Evolutionary conservation across 1,284 basidiomycete genomes (phyloP).

Genomic region (Marasmius tenuissimus): DNA sequence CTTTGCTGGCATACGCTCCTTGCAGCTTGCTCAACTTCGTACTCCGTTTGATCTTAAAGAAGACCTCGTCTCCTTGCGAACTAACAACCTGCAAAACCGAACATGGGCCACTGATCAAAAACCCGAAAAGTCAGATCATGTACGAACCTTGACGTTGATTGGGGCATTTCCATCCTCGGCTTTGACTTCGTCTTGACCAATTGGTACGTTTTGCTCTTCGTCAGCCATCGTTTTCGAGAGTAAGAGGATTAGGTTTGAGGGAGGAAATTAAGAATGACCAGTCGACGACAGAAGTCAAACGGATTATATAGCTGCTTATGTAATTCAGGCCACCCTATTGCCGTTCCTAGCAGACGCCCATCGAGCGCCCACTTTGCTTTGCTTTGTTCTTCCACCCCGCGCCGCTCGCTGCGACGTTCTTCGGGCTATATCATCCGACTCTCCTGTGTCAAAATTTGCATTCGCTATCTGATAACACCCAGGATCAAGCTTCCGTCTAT

Average conservation of each 20-base stretch:
- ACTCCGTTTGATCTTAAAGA: conserved; percentile 97
- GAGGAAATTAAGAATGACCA: background rate
- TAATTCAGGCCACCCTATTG: too few species aligned
- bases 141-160: conserved; percentile 81
- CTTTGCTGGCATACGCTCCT: conserved; percentile 90
- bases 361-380: too few species aligned
- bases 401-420: too few species aligned
- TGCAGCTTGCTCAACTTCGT: conserved; percentile 94
- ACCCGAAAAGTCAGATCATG: conserved; percentile 8
- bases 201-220: conserved; percentile 42
- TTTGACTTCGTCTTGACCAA: conserved; percentile 49
- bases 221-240: conserved; percentile 58
- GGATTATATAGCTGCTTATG: too few species aligned
- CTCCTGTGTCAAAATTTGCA: too few species aligned
- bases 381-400: too few species aligned
- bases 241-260: background rate
- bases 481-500: too few species aligned
- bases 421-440: too few species aligned
- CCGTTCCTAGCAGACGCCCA: too few species aligned
- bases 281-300: too few species aligned
- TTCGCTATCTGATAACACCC: too few species aligned
- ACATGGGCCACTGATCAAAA: conserved; percentile 5
- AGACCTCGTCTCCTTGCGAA: conserved; percentile 85
- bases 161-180: conserved; percentile 67
- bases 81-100: conserved; percentile 62